Base-by-base conservation (phyloP, 2,329 filamentous ascomycete genomes). In the Achaetomium macrosporum region DNA sequence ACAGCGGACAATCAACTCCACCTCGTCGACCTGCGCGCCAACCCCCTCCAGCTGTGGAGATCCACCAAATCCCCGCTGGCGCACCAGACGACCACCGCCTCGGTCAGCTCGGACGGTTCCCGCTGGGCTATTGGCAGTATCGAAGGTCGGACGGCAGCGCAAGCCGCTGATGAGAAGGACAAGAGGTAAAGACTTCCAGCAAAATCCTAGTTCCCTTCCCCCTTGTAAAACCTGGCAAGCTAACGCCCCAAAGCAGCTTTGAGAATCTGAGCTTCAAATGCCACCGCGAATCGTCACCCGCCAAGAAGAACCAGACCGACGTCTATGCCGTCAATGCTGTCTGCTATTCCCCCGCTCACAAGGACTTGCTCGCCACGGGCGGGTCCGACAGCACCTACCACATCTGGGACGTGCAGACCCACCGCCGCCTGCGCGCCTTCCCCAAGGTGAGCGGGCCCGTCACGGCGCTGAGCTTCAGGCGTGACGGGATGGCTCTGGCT, bases 391-490 rank as follows among this genome's bases (percentile, higher is more conserved):
- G 68, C 41, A 58, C 57, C 5, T 67, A 65, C 63, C 67, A 72
- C 63, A 77, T 80, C 68, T 82, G 78, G 79, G 83, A 88, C 57
- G 74, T 77, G 52, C 68, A 72, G 46, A 68, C 71, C 30, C 77
- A 75, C 58, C 66, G 72, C 54, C 69, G 73, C 39, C 63, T 80
- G n/a, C 75, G 74, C 66, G 77, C 76, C 12, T 87, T 77, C 56
- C 74, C 76, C 8, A 66, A 68, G 44, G 47, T 12, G n/a, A 25
- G 72, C 17, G 80, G 76, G 46, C 76, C 79, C 46, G 85, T 88
- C 67, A 81, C 79, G 1, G 75, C 78, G 7, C 81, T 80, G 0
- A 76, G 74, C 29, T 88, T 88, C 71, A 82, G 78, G 63, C 72
- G 73, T 37, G 78, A 75, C 56, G 85, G 84, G 42, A 78, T 65